Evolutionary conservation across 2,329 filamentous ascomycete genomes (phyloP), one percentile per base, ranked within the genome.

Genomic region (Calonectria pseudoturangicola): DNA sequence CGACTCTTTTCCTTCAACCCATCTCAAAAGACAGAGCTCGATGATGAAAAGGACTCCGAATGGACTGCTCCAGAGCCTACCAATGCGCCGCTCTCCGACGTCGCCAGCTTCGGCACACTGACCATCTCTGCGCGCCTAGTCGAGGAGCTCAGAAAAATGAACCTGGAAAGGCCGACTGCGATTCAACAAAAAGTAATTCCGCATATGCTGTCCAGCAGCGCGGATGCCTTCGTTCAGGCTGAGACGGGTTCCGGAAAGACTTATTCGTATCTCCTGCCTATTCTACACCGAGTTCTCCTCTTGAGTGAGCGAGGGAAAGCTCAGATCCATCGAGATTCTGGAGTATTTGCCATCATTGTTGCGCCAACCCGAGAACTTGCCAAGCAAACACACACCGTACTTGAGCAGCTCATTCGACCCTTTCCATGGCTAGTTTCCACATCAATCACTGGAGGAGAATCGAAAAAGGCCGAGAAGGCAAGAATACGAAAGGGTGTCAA

Each of bases 191-290:
- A 94, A 74, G 93, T 96, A 0, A 93, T 99, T 47, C 89, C 94
- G 50, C 93, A 97, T 78, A 86, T 99, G 73, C 85, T 98, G 54
- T 92, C 92, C 50, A 93, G 93, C 66, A 94, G 98, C 78, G 92
- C 91, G 56, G 97, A 99, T 86, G 96, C 96, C 2, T 99, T 99
- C 80, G 93, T 99, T 41, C 97, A 98, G 83, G 97, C 97, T 3
- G 94, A 99, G 85, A 99, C 97, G 0, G 97, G 97, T 77, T 99
- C 97, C 0, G 97, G 97, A 85, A 99, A 99, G 86, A 99, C 97
- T 0, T 86, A 99, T 73, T 95, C 97, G n/a, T 99, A 99, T 82
- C 89, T 99, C 5, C 86, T 99, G 8, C 97, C 97, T 1, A 93
- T 99, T 58, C 92, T 99, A 27, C 95, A 99, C 82, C 90, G 95